Evolutionary conservation across 163 green algal genomes (phyloP).

Genomic region (Prototheca wickerhamii): DNA sequence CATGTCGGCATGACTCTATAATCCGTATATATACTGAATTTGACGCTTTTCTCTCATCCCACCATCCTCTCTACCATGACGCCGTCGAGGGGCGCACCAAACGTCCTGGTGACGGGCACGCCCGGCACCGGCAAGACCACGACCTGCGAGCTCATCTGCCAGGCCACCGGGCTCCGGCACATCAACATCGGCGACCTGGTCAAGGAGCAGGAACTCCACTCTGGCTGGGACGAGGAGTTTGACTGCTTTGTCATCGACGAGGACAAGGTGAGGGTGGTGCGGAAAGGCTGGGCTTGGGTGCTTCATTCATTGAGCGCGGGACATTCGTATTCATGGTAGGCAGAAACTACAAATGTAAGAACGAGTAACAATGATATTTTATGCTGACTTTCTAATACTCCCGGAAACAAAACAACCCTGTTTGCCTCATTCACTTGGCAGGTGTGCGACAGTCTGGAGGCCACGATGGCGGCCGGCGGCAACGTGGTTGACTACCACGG

Average conservation of each 20-base stretch:
- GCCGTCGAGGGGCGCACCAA: conserved; percentile 32
- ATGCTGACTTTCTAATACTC: neutral
- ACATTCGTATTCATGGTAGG: no score
- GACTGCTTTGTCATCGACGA: conserved; percentile 84
- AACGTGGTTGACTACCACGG: conserved; percentile 91
- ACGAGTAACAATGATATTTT: no score
- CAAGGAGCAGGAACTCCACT: conserved; percentile 66
- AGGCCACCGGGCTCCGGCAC: conserved; percentile 55
- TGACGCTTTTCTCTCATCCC: no score
- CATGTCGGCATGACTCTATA: neutral
- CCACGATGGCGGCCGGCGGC: conserved; percentile 65
- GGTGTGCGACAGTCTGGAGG: conserved; percentile 87
- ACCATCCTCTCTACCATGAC: conserved; percentile 3
- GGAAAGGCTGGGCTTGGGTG: conserved; percentile 1
- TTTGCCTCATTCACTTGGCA: conserved; percentile 25
- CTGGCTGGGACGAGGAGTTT: conserved; percentile 82
- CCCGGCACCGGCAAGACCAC: conserved; percentile 94
- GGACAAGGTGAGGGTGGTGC: conserved; percentile 71
- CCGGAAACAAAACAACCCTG: neutral
- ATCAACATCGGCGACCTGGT: conserved; percentile 87
- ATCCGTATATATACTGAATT: conserved; percentile 1
- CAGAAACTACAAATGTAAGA: no score
- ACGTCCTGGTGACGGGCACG: conserved; percentile 88
- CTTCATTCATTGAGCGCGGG: no score
- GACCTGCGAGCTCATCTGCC: conserved; percentile 56